Percentiles rank a stretch among this genome's conserved stretches.
These are phyloP conservation scores for Solanum acaule DNA, from an alignment of 257 asterid species.

Conservation along the genomic window DNA sequence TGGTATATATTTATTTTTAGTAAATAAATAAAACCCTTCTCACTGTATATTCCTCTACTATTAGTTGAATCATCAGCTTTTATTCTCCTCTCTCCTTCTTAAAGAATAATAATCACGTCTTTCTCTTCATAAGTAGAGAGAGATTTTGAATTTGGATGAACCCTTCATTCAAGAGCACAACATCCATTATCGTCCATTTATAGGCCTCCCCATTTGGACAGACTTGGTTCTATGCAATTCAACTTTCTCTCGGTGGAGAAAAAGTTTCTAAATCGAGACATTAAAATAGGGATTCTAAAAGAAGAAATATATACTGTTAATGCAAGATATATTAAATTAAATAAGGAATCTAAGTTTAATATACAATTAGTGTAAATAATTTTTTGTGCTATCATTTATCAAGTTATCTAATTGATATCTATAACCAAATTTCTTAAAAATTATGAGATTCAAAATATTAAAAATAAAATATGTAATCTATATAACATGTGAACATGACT, in stretches of 20 bases:
- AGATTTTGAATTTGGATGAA: background rate
- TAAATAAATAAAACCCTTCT: background rate
- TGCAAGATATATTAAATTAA: background rate
- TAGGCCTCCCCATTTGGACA: background rate
- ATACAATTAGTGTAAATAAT: background rate
- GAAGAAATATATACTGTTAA: background rate
- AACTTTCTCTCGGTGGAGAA: background rate
- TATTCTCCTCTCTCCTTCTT: background rate
- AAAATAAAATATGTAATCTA: background rate
- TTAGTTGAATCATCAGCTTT: background rate
- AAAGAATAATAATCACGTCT: background rate
- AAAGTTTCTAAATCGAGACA: background rate
- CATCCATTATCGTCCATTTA: background rate
- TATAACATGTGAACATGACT: background rate
- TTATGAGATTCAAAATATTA: background rate
- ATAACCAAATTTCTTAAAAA: background rate
- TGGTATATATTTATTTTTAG: background rate
- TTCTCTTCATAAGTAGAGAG: background rate
- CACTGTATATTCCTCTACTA: background rate
- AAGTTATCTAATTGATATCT: background rate
- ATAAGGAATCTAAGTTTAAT: background rate
- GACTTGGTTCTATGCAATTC: background rate
- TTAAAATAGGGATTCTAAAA: background rate
- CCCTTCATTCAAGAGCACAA: background rate
- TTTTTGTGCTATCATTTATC: background rate